These are phyloP conservation scores for Vitis amurensis DNA, from an alignment of 164 flowering plant species.

Conservation along the genomic window DNA sequence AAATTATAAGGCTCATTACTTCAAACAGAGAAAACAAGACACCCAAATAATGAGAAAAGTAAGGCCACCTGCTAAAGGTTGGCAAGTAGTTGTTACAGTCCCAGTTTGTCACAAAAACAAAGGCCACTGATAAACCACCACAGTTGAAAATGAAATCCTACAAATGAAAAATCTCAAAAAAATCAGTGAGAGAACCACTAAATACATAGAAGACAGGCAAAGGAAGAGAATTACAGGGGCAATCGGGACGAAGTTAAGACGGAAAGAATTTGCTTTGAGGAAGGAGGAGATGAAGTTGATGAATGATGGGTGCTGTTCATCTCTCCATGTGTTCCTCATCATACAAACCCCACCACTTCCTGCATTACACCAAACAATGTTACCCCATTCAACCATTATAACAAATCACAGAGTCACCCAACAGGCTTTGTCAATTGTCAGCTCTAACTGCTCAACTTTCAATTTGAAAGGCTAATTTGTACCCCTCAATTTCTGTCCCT, in stretches of 20 bases:
- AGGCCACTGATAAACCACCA: constrained; percentile 88
- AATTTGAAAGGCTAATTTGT: no score
- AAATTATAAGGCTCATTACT: no score
- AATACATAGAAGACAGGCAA: neutral
- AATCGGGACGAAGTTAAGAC: constrained; percentile 73
- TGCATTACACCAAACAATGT: constrained; percentile 10
- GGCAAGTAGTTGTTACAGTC: constrained; percentile 28
- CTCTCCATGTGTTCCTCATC: constrained; percentile 83
- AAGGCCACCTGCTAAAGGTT: constrained; percentile 58
- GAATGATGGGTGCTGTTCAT: constrained; percentile 72
- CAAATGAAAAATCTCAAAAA: constrained; percentile 16
- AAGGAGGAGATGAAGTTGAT: constrained; percentile 75
- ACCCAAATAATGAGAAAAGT: neutral
- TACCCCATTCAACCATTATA: neutral
- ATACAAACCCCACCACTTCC: constrained; percentile 73
- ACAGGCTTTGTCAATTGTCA: neutral
- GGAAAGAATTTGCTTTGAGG: constrained; percentile 69
- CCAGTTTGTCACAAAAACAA: constrained; percentile 80
- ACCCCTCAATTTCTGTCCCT: no score
- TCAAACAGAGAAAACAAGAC: neutral
- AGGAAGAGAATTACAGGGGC: constrained; percentile 56
- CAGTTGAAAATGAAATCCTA: constrained; percentile 96
- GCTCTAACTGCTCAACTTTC: no score
- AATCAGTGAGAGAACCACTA: neutral
- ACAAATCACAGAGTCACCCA: neutral